These are phyloP conservation scores for Venturia nashicola DNA, from an alignment of 2,329 filamentous ascomycete genomes.

Conservation along the genomic window DNA sequence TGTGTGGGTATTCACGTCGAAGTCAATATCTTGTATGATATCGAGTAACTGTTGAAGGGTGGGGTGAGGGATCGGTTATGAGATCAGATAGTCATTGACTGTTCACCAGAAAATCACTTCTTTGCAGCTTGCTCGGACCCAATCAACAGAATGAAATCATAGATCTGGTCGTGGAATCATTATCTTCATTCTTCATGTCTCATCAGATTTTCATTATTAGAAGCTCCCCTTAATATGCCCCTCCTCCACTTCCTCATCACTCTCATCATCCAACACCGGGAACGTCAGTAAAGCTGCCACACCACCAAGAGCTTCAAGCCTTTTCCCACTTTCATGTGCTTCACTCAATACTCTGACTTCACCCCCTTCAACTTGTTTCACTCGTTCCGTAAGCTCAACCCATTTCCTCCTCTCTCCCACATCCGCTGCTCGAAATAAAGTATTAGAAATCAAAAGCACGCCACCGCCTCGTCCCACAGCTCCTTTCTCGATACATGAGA, in stretches of 20 bases:
- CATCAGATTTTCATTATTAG: background rate
- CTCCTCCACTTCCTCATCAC: slow-evolving; percentile 32
- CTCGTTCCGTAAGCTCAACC: slow-evolving; percentile 75
- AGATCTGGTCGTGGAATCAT: background rate
- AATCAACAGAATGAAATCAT: background rate
- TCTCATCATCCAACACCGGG: slow-evolving; percentile 70
- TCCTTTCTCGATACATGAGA: slow-evolving; percentile 71
- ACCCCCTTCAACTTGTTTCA: slow-evolving; percentile 68
- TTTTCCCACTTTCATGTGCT: slow-evolving; percentile 84
- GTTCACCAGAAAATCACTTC: no score
- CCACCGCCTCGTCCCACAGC: slow-evolving; percentile 81
- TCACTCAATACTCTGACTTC: slow-evolving; percentile 83
- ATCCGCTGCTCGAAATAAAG: slow-evolving; percentile 73
- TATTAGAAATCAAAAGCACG: slow-evolving; percentile 74
- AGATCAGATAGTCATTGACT: no score
- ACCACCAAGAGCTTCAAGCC: slow-evolving; percentile 71
- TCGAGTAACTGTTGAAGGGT: no score
- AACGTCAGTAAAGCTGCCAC: slow-evolving; percentile 88
- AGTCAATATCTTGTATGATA: no score
- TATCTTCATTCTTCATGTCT: background rate
- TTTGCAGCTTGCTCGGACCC: no score
- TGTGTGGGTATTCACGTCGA: no score
- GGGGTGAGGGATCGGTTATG: no score
- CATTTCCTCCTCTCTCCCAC: slow-evolving; percentile 66
- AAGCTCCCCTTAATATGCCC: background rate